Evolutionary conservation across 768 basidiomycete species (phyloP), one percentile per base, ranked within the genome.

Genomic region (Lactarius psammicola): DNA sequence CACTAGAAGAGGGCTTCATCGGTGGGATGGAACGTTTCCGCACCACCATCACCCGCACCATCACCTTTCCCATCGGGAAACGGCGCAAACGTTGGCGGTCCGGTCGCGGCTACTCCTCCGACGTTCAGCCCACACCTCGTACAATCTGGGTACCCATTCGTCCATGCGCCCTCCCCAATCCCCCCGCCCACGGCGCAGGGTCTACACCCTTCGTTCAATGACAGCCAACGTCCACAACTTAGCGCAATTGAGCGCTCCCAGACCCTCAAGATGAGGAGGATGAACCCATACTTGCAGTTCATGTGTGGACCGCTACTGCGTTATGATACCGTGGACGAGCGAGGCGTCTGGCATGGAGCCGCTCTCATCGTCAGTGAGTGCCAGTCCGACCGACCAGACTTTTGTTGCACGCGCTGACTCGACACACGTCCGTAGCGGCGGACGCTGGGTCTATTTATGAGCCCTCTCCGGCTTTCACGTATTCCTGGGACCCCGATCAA

Each of bases 241-340:
- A 79, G 78, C 49, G 82, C 90, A 0, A 81, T 85, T 42, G 88
- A 92, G 70, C 80, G 90, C 54, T 85, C 90, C n/a, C 77, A 83
- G 57, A 76, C 78, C 8, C 78, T 87, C 42, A 79, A 80, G 59
- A 79, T 84, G 7, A 84, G 84, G 23, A 80, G 85, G 49, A 95
- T 92, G 90, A 77, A 87, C 26, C 94, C 94, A 10, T 84, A 90
- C 75, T 81, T 97, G 31, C 88, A 90, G 81, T 84, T 95, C 72
- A 95, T 96, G 93, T 92, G 90, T 63, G 94, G 95, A 0, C 94
- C 94, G 26, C 79, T 98, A 20, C 77, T 98, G 67, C 87, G 90
- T 49, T 98, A 94, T 72, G 95, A 98, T 73, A 98, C 94, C 0
- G 84, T 92, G 30, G 88, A 92, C 69, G 79, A 86, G 66, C 79